Evolutionary conservation across 345 rosid species (phyloP).

Genomic region (Erodium maritimum): DNA sequence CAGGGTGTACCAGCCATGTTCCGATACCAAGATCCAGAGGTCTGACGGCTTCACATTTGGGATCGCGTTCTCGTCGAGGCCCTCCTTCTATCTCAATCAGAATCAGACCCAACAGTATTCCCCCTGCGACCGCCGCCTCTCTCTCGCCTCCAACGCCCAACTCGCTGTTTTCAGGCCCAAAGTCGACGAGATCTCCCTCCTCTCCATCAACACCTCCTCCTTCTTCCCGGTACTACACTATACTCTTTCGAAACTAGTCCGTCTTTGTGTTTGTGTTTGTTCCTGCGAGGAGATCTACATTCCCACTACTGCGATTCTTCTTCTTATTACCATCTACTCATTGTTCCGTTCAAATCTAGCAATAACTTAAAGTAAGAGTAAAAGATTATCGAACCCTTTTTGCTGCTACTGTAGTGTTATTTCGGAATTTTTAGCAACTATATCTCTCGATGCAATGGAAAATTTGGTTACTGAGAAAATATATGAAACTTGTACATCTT

Average conservation of each 20-base stretch:
- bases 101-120: slow-evolving; percentile 46
- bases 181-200: slow-evolving; percentile 97
- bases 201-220: slow-evolving; percentile 68
- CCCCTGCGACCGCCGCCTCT: slow-evolving; percentile 72
- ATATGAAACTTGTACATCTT: too few species aligned
- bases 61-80: slow-evolving; percentile 54
- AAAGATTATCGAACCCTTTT: background rate
- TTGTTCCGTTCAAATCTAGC: too few species aligned
- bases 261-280: too few species aligned
- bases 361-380: too few species aligned
- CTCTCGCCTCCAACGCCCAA: slow-evolving; percentile 47
- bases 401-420: background rate
- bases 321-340: too few species aligned
- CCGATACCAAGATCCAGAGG: slow-evolving; percentile 50
- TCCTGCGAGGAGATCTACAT: too few species aligned
- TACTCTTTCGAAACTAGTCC: too few species aligned
- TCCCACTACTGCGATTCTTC: too few species aligned
- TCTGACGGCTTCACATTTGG: slow-evolving; percentile 85
- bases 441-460: too few species aligned
- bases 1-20: slow-evolving; percentile 51
- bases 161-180: slow-evolving; percentile 80
- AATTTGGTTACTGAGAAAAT: too few species aligned
- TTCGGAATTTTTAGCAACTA: background rate
- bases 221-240: slow-evolving; percentile 40
- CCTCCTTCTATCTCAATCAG: slow-evolving; percentile 36